Base-by-base conservation (phyloP, 257 asterid species). In the Forsythia viridissima region DNA sequence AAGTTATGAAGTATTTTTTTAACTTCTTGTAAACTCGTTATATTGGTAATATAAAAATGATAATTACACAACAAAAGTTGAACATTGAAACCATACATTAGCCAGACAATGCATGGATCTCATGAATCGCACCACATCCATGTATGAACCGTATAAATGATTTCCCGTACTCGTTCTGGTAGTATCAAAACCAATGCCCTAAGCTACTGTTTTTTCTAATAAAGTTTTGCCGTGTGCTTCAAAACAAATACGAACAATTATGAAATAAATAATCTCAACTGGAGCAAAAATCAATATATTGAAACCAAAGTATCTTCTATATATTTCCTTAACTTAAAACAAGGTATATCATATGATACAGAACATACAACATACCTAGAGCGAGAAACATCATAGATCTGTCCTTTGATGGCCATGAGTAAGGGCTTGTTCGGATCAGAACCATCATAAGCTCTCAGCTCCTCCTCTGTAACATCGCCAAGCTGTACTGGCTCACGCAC, bases 371-470 rank as follows among this genome's bases (percentile, higher is more conserved):
- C 70, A 11, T 76, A 94, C 98, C 97, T 89, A 42, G 98, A 95
- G 63, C 93, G 94, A 24, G 99, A 93, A 40, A 95, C 98, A 42
- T 93, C 97, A 39, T 92, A 95, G 91, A 95, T 93, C 87, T 93
- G 94, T 52, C 94, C 97, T 83, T 89, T 95, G 79, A 93, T 91
- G 30, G 98, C 95, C 93, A 95, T 93, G 82, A 95, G 92, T 76
- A 95, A 84, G 61, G 99, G 98, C 83, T 89, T 92, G 55, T 75
- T 38, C 9, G 94, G 88, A 68, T 95, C 99, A 74, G 93, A 85
- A 65, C 99, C 99, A 61, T 92, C 96, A 61, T 87, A 95, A 2
- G 92, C 94, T 72, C 87, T 81, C 70, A 95, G 77, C 44, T 91
- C 94, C 34, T 87, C 98, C 80, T 87, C 97, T 12, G 96, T 86